These are phyloP conservation scores for Pelargonium exstipulatum DNA, from an alignment of 441 rosid genomes.

Conservation along the genomic window DNA sequence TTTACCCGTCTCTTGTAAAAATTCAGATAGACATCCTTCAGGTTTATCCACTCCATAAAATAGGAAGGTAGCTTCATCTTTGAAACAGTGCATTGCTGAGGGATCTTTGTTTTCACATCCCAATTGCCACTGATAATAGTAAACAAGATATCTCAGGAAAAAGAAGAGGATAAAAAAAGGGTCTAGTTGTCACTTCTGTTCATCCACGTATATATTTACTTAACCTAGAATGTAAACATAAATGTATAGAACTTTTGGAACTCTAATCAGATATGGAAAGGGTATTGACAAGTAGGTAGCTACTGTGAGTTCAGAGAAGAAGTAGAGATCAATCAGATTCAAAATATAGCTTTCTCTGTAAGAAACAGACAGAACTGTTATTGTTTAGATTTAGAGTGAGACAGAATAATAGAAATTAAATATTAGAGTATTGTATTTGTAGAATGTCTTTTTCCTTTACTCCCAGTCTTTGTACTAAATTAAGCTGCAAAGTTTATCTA, in stretches of 20 bases:
- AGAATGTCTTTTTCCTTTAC: background rate
- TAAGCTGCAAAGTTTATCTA: background rate
- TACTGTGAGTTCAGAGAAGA: too few species aligned
- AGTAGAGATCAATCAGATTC: too few species aligned
- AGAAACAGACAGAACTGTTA: too few species aligned
- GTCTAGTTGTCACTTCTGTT: background rate
- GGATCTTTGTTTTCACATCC: constrained; percentile 91
- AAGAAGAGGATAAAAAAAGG: background rate
- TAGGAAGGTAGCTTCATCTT: constrained; percentile 69
- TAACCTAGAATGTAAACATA: background rate
- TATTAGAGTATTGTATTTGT: background rate
- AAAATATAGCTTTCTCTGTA: too few species aligned
- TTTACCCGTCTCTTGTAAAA: constrained; percentile 57
- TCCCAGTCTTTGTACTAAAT: background rate
- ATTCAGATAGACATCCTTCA: constrained; percentile 73
- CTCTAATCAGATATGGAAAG: too few species aligned
- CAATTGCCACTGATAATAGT: constrained; percentile 67
- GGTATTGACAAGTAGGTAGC: too few species aligned
- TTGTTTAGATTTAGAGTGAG: too few species aligned
- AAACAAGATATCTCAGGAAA: constrained; percentile 21
- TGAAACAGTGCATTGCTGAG: constrained; percentile 67
- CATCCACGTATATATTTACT: background rate
- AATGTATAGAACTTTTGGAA: background rate
- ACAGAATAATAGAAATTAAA: too few species aligned
- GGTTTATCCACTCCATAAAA: constrained; percentile 86